Evolutionary conservation across 768 basidiomycete genomes (phyloP).

Genomic region (Cyclocybe cylindracea): DNA sequence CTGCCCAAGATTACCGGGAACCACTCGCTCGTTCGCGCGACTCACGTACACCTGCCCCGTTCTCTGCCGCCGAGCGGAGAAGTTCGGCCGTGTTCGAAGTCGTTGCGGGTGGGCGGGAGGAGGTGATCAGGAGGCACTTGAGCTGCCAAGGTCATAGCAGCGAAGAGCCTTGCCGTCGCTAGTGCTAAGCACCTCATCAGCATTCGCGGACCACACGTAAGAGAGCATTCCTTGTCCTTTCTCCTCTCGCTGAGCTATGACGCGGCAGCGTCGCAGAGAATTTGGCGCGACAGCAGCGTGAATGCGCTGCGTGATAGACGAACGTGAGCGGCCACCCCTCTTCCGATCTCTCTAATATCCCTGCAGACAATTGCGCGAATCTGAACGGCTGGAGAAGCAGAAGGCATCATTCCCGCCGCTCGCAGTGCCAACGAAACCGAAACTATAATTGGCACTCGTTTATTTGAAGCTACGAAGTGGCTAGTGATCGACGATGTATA

Average conservation of each 20-base stretch:
- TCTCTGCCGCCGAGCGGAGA: constrained; percentile 67
- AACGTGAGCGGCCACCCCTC: constrained; percentile 25
- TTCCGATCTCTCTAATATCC: background rate
- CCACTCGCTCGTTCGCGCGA: constrained; percentile 69
- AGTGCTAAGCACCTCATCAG: constrained; percentile 76
- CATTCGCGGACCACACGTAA: constrained; percentile 83
- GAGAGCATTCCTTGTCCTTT: constrained; percentile 16
- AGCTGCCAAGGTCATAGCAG: constrained; percentile 66
- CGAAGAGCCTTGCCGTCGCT: constrained; percentile 77
- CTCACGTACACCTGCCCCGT: constrained; percentile 73
- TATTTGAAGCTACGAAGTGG: too few relatives aligned
- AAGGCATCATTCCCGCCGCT: constrained; percentile 28
- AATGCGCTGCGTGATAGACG: constrained; percentile 44
- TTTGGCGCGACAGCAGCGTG: constrained; percentile 42
- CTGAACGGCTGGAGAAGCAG: constrained; percentile 30
- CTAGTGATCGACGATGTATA: too few relatives aligned
- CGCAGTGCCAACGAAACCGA: constrained; percentile 19
- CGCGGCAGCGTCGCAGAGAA: constrained; percentile 38
- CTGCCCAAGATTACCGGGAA: constrained; percentile 80
- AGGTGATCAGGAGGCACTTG: constrained; percentile 69
- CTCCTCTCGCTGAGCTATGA: too few relatives aligned
- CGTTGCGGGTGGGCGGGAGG: constrained; percentile 63
- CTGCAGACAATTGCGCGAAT: constrained; percentile 39
- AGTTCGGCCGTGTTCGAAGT: constrained; percentile 78
- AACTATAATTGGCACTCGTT: constrained; percentile 7